A percentile compares a stretch with the other conserved stretches of the same genome.
Conservation (phyloP, 345 rosid species). For the Eucalyptus dawsonii region DNA sequence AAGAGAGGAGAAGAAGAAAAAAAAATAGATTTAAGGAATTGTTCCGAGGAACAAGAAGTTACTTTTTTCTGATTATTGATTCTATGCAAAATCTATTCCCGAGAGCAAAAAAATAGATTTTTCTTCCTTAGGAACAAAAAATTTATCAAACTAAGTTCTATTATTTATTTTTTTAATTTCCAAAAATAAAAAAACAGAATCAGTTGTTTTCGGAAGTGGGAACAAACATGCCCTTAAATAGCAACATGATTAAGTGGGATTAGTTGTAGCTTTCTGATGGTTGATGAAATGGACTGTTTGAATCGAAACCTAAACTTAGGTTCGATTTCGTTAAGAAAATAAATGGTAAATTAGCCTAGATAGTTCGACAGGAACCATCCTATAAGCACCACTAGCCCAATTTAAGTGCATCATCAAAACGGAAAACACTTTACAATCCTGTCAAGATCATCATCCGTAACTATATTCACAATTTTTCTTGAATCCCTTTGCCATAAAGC, state of each 20-base stretch:
- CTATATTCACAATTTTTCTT: background rate
- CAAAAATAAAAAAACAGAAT: too few species aligned
- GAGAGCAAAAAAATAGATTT: accelerated
- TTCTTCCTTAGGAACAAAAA: accelerated
- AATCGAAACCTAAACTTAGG: background rate
- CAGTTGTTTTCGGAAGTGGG: accelerated
- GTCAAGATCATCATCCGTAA: background rate
- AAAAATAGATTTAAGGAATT: too few species aligned
- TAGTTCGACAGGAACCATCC: background rate
- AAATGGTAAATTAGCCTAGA: background rate
- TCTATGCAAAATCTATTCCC: too few species aligned
- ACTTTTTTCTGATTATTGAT: too few species aligned
- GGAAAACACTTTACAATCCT: background rate
- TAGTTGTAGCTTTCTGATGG: background rate
- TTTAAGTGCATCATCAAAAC: background rate
- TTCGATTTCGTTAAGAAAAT: background rate
- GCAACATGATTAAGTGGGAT: background rate
- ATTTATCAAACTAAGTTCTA: too few species aligned
- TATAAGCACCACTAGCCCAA: background rate
- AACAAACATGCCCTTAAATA: background rate
- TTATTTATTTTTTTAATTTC: too few species aligned
- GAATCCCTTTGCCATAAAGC: background rate
- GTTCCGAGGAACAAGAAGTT: accelerated
- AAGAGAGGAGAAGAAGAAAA: too few species aligned
- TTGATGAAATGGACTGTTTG: background rate